phyloP scores from a whole-genome alignment of 163 green algal species.

The Chloromonas sp. region DNA sequence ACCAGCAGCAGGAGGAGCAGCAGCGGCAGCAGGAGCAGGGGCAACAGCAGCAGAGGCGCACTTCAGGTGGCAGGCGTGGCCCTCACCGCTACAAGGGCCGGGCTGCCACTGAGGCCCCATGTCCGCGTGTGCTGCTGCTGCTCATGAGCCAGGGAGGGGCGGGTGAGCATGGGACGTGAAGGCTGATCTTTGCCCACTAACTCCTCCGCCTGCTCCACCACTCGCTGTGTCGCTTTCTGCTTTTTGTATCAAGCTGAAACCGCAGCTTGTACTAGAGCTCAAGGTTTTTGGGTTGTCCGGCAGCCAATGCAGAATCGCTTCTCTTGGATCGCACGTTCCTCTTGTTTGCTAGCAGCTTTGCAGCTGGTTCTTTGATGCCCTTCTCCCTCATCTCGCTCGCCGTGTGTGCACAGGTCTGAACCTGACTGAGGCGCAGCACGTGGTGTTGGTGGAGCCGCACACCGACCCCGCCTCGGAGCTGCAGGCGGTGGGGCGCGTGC shows the following conservation, averaged over 20 bases:
- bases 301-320: neutral
- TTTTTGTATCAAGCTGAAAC: neutral
- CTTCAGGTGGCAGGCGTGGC: neutral
- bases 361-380: no score
- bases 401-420: slow-evolving; percentile 66
- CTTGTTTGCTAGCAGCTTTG: neutral
- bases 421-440: slow-evolving; percentile 88
- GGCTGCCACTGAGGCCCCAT: no score
- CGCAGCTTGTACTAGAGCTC: no score
- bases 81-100: no score
- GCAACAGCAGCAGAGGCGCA: slow-evolving; percentile 2
- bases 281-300: neutral
- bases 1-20: neutral
- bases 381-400: neutral
- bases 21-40: neutral
- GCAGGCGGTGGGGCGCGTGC: slow-evolving; percentile 79
- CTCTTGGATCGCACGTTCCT: no score
- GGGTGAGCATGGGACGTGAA: neutral
- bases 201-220: no score
- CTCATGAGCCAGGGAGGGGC: slow-evolving; percentile 65
- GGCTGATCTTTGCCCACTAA: no score
- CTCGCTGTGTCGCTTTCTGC: no score
- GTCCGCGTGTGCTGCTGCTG: slow-evolving; percentile 67
- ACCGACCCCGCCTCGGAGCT: slow-evolving; percentile 74
- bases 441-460: slow-evolving; percentile 85